Percentiles rank a stretch among this genome's conserved stretches.
Conservation (phyloP, 2,329 filamentous ascomycete species). For the Hymenoscyphus infarciens region DNA sequence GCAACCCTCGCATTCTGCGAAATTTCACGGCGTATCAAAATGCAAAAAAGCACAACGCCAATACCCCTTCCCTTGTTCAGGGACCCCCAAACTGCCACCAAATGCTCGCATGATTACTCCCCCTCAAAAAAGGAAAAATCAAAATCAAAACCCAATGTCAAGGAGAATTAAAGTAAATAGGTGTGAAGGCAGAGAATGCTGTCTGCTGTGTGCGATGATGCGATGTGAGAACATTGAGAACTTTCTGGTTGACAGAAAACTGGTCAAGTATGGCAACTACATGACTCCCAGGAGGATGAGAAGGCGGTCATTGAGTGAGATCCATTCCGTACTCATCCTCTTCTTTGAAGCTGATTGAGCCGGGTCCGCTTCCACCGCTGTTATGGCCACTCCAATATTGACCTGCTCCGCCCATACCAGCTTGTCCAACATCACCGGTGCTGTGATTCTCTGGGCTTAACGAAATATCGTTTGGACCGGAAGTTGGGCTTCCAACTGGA, state of each 20-base stretch:
- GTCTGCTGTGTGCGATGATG: neutral
- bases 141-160: slow-evolving; percentile 29
- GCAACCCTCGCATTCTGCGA: slow-evolving; percentile 29
- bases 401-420: slow-evolving; percentile 34
- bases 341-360: slow-evolving; percentile 76
- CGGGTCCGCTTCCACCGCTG: slow-evolving; percentile 67
- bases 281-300: neutral
- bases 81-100: slow-evolving; percentile 28
- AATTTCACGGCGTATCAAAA: slow-evolving; percentile 15
- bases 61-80: slow-evolving; percentile 15
- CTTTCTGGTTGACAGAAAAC: slow-evolving; percentile 8
- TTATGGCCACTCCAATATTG: slow-evolving; percentile 67
- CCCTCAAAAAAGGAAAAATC: slow-evolving; percentile 20
- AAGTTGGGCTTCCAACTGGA: slow-evolving; percentile 51
- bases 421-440: slow-evolving; percentile 29
- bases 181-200: neutral
- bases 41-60: slow-evolving; percentile 23
- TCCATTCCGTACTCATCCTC: slow-evolving; percentile 94
- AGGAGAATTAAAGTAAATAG: slow-evolving; percentile 21
- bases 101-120: slow-evolving; percentile 23
- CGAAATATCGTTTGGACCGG: slow-evolving; percentile 40
- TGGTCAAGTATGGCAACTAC: neutral
- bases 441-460: slow-evolving; percentile 48
- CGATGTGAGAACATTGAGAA: neutral
- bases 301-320: slow-evolving; percentile 42